Evolutionary conservation across 768 basidiomycete genomes (phyloP).

Genomic region (Mrakia gelida): DNA sequence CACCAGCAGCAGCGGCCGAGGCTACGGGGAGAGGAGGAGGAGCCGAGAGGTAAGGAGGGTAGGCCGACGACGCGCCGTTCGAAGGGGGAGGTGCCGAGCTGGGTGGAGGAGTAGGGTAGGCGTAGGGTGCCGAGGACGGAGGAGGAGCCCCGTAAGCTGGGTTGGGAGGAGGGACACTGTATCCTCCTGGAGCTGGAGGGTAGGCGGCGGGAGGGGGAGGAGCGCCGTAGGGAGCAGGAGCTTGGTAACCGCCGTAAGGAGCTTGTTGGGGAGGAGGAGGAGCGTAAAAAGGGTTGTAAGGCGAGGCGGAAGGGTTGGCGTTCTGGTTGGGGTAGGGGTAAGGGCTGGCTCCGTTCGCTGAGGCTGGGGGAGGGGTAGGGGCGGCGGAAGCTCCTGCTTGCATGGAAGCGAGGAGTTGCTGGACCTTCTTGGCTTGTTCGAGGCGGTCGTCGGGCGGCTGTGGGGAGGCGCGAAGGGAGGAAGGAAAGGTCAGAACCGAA

Average conservation of each 20-base stretch:
- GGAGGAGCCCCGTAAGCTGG: not conserved
- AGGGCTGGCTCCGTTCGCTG: slow-evolving; percentile 4
- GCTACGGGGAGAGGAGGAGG: not conserved
- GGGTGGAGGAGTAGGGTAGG: slow-evolving; percentile 6
- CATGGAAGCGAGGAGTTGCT: slow-evolving; percentile 36
- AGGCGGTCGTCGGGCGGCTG: slow-evolving; percentile 65
- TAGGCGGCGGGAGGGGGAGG: slow-evolving; percentile 2
- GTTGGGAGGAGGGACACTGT: not conserved
- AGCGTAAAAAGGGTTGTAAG: slow-evolving; percentile 15
- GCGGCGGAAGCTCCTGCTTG: slow-evolving; percentile 14
- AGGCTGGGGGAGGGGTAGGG: slow-evolving; percentile 10
- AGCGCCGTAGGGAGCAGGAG: slow-evolving; percentile 12
- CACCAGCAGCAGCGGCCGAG: not conserved
- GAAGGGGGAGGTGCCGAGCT: not conserved
- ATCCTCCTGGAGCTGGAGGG: not conserved
- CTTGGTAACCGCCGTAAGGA: slow-evolving; percentile 15
- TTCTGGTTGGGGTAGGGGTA: slow-evolving; percentile 7
- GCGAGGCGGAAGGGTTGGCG: not conserved
- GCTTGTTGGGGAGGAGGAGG: slow-evolving; percentile 1
- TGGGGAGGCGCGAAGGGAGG: not conserved
- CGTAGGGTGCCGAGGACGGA: not conserved
- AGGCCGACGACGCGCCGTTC: not conserved
- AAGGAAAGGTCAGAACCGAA: not conserved
- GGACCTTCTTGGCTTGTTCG: slow-evolving; percentile 56
- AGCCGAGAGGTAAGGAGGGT: not conserved